Conservation (phyloP, 495 filamentous ascomycete genomes). For the Daldinia concentrica region DNA sequence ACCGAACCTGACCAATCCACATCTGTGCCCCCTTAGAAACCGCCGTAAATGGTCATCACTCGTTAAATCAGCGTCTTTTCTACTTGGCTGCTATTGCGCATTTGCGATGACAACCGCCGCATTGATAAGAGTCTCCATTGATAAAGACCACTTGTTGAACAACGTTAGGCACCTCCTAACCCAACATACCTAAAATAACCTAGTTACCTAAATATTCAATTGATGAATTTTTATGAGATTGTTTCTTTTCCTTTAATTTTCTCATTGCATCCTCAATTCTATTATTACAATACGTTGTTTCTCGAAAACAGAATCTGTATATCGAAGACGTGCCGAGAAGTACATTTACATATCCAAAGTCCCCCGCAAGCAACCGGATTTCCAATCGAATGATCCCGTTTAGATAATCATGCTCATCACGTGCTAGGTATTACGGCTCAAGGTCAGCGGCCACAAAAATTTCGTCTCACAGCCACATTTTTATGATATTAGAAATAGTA, state of each 20-base stretch:
- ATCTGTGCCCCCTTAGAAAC: neutral
- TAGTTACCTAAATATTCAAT: too few species aligned
- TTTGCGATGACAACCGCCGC: too few species aligned
- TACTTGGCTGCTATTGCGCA: neutral
- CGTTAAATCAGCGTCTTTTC: neutral
- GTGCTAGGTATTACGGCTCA: neutral
- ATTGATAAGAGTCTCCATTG: too few species aligned
- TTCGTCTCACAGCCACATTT: neutral
- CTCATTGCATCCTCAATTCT: neutral
- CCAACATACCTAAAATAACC: too few species aligned
- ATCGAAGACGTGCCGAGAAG: too few species aligned
- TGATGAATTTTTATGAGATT: neutral
- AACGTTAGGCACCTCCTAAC: too few species aligned
- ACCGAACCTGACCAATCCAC: neutral
- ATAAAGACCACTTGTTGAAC: too few species aligned
- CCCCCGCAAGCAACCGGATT: slow-evolving; percentile 25
- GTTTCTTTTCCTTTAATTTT: neutral
- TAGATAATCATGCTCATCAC: neutral
- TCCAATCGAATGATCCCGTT: slow-evolving; percentile 31
- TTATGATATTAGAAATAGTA: neutral
- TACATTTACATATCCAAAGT: neutral
- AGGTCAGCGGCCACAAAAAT: neutral
- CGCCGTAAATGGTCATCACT: neutral
- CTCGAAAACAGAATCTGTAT: neutral
- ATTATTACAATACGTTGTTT: neutral